Evolutionary conservation across 371 early-diverging fungal genomes (phyloP).

Genomic region (Rhizopus arrhizus): DNA sequence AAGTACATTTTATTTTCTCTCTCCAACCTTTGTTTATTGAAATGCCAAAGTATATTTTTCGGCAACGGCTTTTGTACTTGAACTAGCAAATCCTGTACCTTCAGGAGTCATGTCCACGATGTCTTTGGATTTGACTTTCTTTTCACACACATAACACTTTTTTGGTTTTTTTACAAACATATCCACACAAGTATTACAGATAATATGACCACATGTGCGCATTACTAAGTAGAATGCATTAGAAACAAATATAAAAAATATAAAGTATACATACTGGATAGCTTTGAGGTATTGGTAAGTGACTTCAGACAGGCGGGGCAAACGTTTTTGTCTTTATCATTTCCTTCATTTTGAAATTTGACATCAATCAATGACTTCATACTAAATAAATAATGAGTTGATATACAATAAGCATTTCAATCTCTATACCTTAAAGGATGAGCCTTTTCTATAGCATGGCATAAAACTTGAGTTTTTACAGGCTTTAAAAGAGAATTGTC

Average conservation of each 20-base stretch:
- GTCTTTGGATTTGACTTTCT: constrained; percentile 70
- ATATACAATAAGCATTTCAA: background rate
- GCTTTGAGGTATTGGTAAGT: constrained; percentile 73
- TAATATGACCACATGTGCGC: constrained; percentile 84
- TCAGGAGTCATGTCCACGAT: constrained; percentile 78
- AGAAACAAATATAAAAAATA: background rate
- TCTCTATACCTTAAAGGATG: constrained; percentile 68
- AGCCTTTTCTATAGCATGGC: constrained; percentile 67
- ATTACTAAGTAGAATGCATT: constrained; percentile 55
- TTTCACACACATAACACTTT: constrained; percentile 84
- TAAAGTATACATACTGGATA: constrained; percentile 55
- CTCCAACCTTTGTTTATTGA: constrained; percentile 48
- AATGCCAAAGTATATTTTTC: constrained; percentile 79
- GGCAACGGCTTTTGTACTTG: constrained; percentile 77
- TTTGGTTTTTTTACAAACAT: constrained; percentile 77
- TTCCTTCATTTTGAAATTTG: constrained; percentile 61
- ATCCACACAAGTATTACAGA: constrained; percentile 77
- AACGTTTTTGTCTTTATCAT: constrained; percentile 39
- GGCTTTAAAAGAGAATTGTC: constrained; percentile 59
- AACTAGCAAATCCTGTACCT: constrained; percentile 85
- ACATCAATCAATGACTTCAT: constrained; percentile 78
- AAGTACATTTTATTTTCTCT: background rate
- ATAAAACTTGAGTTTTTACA: constrained; percentile 58
- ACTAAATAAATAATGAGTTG: constrained; percentile 36
- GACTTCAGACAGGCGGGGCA: constrained; percentile 88